These are phyloP conservation scores for Arachis monticola DNA, from an alignment of 331 rosid genomes.

Conservation along the genomic window DNA sequence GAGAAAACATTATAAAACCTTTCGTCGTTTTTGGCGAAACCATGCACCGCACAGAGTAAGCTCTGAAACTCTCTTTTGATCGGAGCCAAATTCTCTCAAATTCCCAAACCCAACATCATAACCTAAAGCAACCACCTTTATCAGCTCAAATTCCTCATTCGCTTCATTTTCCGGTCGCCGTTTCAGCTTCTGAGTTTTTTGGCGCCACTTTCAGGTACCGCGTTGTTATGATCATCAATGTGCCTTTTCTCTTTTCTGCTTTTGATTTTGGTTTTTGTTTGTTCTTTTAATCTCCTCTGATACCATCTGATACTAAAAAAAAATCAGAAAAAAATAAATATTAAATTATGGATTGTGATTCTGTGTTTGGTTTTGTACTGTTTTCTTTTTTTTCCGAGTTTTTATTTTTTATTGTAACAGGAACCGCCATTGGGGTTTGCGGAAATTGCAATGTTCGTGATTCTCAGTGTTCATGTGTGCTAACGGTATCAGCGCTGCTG, in stretches of 20 bases:
- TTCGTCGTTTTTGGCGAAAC: constrained; percentile 39
- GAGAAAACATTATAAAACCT: constrained; percentile 43
- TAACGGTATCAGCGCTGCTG: constrained; percentile 5
- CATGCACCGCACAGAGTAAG: constrained; percentile 50
- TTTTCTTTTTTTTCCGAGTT: neutral
- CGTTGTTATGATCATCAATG: constrained; percentile 23
- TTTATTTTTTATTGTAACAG: neutral
- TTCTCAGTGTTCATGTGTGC: neutral
- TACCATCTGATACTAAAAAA: neutral
- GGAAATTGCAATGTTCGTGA: neutral
- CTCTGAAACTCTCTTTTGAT: constrained; percentile 34
- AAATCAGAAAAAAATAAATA: neutral
- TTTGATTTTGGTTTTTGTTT: neutral
- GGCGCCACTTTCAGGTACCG: neutral
- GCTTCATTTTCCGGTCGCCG: neutral
- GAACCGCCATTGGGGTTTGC: constrained; percentile 7
- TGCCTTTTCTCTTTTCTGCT: constrained; percentile 8
- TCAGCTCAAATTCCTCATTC: neutral
- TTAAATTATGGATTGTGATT: constrained; percentile 1
- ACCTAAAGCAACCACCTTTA: neutral
- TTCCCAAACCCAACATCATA: neutral
- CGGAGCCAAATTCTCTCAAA: constrained; percentile 31
- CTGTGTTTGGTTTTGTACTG: constrained; percentile 8
- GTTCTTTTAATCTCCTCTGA: constrained; percentile 4
- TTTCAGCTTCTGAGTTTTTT: neutral